Percentiles rank a stretch among this genome's conserved stretches.
phyloP scores from a whole-genome alignment of 306 rosid genomes.

The Sophora flavescens region DNA sequence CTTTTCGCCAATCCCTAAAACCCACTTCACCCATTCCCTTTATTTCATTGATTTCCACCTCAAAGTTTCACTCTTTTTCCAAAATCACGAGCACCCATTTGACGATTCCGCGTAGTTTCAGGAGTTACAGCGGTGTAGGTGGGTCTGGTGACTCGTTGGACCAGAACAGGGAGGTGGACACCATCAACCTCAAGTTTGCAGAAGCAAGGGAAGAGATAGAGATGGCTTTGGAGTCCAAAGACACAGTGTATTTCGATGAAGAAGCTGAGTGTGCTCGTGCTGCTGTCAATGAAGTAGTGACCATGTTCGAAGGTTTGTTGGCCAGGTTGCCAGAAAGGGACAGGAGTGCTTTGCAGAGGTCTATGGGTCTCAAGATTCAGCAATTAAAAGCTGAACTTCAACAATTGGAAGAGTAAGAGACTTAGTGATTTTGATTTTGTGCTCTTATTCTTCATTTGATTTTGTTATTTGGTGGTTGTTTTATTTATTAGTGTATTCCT shows the following conservation, averaged over 20 bases:
- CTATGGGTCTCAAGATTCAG: conserved; percentile 94
- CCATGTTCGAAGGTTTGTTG: conserved; percentile 63
- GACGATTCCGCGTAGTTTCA: conserved; percentile 18
- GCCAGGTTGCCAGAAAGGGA: conserved; percentile 70
- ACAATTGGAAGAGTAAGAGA: conserved; percentile 79
- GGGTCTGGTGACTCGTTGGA: conserved; percentile 59
- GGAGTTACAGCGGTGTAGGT: conserved; percentile 57
- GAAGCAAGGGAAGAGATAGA: conserved; percentile 98
- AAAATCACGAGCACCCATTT: conserved; percentile 41
- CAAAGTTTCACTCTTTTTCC: conserved; percentile 47
- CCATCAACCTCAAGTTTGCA: conserved; percentile 88
- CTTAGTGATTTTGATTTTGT: neutral
- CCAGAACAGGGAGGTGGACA: conserved; percentile 76
- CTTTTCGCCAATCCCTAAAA: conserved; percentile 39
- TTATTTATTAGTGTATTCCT: neutral
- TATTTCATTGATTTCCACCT: conserved; percentile 42
- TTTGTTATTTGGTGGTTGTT: neutral
- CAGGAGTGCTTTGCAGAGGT: conserved; percentile 71
- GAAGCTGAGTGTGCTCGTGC: conserved; percentile 97
- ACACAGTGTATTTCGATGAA: conserved; percentile 88
- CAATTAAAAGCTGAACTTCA: conserved; percentile 90
- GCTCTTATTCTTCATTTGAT: conserved; percentile 8
- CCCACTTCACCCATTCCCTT: conserved; percentile 39
- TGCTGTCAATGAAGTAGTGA: conserved; percentile 72
- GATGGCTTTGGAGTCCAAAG: conserved; percentile 92